Conservation (phyloP, 768 basidiomycete species). For the Macrolepiota dolichaula region DNA sequence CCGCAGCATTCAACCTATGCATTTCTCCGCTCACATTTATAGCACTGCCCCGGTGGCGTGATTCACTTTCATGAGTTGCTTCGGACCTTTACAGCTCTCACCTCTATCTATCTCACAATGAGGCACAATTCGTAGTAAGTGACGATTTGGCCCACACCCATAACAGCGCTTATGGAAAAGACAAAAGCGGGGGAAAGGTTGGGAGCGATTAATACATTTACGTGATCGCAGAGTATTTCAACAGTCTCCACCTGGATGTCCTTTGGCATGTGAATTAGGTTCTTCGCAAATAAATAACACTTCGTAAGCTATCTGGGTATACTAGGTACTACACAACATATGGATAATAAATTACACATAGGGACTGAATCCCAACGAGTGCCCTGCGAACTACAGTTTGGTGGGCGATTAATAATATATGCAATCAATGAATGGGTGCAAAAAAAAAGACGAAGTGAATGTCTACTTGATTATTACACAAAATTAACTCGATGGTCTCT, state of each 20-base stretch:
- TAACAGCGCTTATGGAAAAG: too few species aligned
- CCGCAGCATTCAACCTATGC: too few species aligned
- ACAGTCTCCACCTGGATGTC: too few species aligned
- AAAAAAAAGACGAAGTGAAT: not conserved
- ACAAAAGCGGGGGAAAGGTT: too few species aligned
- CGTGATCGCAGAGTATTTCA: too few species aligned
- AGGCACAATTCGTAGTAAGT: not conserved
- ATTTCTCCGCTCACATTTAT: too few species aligned
- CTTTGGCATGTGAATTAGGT: too few species aligned
- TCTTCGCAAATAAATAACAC: too few species aligned
- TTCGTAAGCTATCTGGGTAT: not conserved
- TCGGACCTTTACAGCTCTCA: too few species aligned
- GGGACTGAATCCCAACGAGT: not conserved
- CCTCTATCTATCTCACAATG: not conserved
- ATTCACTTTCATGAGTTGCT: too few species aligned
- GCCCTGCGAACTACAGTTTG: not conserved
- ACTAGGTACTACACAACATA: not conserved
- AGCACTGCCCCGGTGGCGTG: too few species aligned
- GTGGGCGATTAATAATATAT: not conserved
- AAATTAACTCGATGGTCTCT: not conserved
- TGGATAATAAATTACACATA: not conserved
- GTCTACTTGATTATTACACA: not conserved
- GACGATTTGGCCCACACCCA: not conserved
- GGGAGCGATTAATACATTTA: too few species aligned
- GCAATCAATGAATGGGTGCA: not conserved